These are phyloP conservation scores for Trametes hirsuta DNA, from an alignment of 1,284 basidiomycete genomes.

Conservation along the genomic window DNA sequence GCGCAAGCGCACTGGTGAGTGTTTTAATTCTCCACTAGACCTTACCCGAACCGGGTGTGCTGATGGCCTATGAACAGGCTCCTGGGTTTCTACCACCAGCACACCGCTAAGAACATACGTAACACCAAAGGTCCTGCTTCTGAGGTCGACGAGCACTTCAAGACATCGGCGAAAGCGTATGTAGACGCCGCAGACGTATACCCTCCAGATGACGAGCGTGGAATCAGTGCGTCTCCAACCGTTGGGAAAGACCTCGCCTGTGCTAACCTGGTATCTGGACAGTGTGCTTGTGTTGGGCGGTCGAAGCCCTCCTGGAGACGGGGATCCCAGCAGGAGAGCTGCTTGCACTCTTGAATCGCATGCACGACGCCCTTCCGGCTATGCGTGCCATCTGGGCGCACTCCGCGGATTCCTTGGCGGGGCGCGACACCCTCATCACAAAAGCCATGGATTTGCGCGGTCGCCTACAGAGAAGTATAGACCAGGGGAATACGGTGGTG, in stretches of 20 bases:
- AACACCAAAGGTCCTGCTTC: not conserved
- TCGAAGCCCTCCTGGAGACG: conserved; percentile 14
- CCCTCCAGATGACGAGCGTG: conserved; percentile 40
- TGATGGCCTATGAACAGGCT: conserved; percentile 26
- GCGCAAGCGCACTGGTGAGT: conserved; percentile 42
- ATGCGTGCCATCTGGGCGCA: conserved; percentile 32
- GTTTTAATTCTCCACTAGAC: not conserved
- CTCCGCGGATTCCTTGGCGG: conserved; percentile 20
- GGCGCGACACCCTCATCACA: not conserved
- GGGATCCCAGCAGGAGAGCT: conserved; percentile 12
- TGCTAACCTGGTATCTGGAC: no score
- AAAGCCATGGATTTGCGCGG: conserved; percentile 8
- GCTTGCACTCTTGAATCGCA: conserved; percentile 16
- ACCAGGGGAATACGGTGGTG: not conserved
- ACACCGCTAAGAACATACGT: conserved; percentile 10
- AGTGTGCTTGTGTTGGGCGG: conserved; percentile 23
- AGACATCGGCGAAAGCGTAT: conserved; percentile 32
- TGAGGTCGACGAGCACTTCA: conserved; percentile 11
- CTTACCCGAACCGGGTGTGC: not conserved
- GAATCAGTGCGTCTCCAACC: conserved; percentile 24
- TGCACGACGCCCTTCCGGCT: conserved; percentile 24
- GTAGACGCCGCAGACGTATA: conserved; percentile 31
- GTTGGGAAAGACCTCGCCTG: not conserved
- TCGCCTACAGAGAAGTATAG: not conserved
- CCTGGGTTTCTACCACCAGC: conserved; percentile 39